Evolutionary conservation across 2,329 filamentous ascomycete genomes (phyloP), one percentile per base, ranked within the genome.

Genomic region (Lachnellula subtilissima): DNA sequence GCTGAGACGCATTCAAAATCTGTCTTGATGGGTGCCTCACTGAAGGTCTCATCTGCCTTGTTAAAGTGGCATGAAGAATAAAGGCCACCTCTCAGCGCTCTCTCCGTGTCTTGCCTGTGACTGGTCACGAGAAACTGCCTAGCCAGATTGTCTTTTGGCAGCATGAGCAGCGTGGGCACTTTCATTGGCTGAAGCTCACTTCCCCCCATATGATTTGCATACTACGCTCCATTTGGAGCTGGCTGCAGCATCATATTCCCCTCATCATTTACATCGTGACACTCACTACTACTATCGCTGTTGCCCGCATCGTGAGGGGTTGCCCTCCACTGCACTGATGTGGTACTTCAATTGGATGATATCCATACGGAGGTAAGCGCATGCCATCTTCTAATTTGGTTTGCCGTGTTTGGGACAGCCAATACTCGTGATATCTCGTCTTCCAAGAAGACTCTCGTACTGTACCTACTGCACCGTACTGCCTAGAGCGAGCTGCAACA

Each of bases 61-160:
- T 54, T 57, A 61, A 57, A 59, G 57, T 57, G 59, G 47, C 55
- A 61, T 48, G 48, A 53, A 52, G 52, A 23, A 2, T 32, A 17
- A 23, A 47, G 50, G 36, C 43, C 51, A 53, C 56, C 53, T 56
- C 55, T 59, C 23, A 59, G 56, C 58, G 50, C 53, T 8, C 50
- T 39, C 47, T 47, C 42, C 43, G 50, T 54, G 54, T 56, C 53
- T 59, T 42, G 32, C 22, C 45, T 59, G 42, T 62, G 57, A 60
- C 57, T 62, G 60, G 57, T 35, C 53, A 51, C 32, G n/a, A 54
- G 54, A 55, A 45, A 52, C n/a, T 2, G 48, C 53, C 51, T 57
- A 60, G 53, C 55, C 57, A 58, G 43, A 61, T 59, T 59, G 53
- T 40, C 47, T 55, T 23, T 40, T 15, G 36, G 36, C 50, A 51